These are phyloP conservation scores for Fusarium sp. DNA, from an alignment of 2,329 filamentous ascomycete species.

Conservation along the genomic window DNA sequence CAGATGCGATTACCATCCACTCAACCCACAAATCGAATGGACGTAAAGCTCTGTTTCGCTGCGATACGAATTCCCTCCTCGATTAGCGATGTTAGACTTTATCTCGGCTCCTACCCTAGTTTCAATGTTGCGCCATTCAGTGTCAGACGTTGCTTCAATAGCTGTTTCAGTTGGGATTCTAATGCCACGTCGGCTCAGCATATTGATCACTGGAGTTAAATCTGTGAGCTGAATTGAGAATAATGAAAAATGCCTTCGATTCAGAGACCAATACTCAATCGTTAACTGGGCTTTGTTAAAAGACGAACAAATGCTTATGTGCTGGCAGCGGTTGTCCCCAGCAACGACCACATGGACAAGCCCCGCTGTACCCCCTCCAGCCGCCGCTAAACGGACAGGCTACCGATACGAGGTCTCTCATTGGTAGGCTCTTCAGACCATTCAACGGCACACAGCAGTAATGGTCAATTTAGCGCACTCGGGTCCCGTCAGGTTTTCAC, in stretches of 20 bases:
- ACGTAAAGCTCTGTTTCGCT: neutral
- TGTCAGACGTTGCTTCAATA: neutral
- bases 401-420: neutral
- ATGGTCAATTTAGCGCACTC: slow-evolving; percentile 20
- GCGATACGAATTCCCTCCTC: slow-evolving; percentile 10
- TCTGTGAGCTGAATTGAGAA: neutral
- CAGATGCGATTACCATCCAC: neutral
- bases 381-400: slow-evolving; percentile 24
- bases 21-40: slow-evolving; percentile 17
- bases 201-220: neutral
- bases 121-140: neutral
- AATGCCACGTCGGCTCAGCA: neutral
- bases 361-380: slow-evolving; percentile 32
- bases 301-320: neutral
- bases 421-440: neutral
- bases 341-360: slow-evolving; percentile 31
- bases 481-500: slow-evolving; percentile 29
- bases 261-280: neutral
- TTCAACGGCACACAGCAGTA: neutral
- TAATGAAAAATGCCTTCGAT: neutral
- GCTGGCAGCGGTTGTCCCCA: slow-evolving; percentile 31
- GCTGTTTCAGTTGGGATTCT: neutral
- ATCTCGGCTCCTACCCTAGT: neutral
- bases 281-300: neutral
- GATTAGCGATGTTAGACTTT: slow-evolving; percentile 6